A percentile compares a stretch with the other conserved stretches of the same genome.
Conservation (phyloP, 208 protist species). For the Leishmania turanica region DNA sequence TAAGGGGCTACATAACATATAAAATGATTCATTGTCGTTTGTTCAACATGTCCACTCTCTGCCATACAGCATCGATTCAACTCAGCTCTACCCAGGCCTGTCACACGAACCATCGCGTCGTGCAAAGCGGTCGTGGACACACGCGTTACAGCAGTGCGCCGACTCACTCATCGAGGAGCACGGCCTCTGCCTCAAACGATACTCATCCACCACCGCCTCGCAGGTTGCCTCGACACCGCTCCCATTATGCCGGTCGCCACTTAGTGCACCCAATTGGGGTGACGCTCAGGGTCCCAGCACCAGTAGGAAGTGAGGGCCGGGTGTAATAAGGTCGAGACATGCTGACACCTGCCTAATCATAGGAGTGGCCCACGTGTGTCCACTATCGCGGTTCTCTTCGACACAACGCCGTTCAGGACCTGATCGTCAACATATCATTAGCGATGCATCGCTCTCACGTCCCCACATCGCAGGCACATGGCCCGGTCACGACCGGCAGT, state of each 20-base stretch:
- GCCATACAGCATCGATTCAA: neutral
- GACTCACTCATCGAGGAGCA: neutral
- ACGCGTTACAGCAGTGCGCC: neutral
- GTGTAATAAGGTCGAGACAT: neutral
- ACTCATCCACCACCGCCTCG: neutral
- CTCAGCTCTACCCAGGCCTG: neutral
- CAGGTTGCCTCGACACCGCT: neutral
- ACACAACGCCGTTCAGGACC: neutral
- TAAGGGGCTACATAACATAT: neutral
- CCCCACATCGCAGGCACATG: neutral
- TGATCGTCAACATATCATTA: neutral
- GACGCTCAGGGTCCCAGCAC: neutral
- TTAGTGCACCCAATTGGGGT: neutral
- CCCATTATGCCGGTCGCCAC: neutral
- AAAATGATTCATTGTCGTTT: neutral
- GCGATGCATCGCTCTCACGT: neutral
- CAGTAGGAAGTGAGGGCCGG: neutral
- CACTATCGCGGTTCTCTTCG: neutral
- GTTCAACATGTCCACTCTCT: neutral
- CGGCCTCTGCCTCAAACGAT: neutral
- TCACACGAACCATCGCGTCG: neutral
- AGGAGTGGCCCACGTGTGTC: neutral
- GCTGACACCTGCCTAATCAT: neutral
- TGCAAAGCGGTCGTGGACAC: neutral
- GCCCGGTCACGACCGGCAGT: neutral